Evolutionary conservation across 2,329 filamentous ascomycete genomes (phyloP).

Genomic region (Rutstroemia sydowiana): DNA sequence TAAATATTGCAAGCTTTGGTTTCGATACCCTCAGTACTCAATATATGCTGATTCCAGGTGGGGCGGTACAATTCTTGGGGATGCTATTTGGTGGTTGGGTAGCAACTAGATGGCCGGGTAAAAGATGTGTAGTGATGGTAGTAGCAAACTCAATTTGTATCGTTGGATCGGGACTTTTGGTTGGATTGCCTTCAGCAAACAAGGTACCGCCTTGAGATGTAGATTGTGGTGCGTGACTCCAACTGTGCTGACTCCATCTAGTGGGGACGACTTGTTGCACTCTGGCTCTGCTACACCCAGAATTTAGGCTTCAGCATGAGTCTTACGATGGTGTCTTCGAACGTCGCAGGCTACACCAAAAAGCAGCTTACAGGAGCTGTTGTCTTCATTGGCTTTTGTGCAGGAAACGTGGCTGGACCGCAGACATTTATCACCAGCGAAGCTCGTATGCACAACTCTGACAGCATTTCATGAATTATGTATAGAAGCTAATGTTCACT

Average conservation of each 20-base stretch:
- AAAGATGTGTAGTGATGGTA: constrained; percentile 46
- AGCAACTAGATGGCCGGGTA: constrained; percentile 38
- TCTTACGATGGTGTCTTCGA: constrained; percentile 36
- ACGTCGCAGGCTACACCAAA: constrained; percentile 44
- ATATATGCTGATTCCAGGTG: constrained; percentile 53
- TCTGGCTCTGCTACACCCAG: constrained; percentile 47
- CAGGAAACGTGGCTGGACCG: constrained; percentile 42
- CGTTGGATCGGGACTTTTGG: constrained; percentile 40
- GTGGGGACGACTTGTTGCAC: constrained; percentile 33
- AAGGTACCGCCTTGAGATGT: no score
- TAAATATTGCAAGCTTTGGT: constrained; percentile 32
- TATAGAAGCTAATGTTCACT: neutral
- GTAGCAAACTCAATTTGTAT: constrained; percentile 47
- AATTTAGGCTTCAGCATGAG: constrained; percentile 43
- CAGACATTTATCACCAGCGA: constrained; percentile 18
- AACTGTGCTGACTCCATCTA: no score
- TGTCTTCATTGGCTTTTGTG: constrained; percentile 43
- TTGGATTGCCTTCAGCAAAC: constrained; percentile 35
- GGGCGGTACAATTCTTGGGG: constrained; percentile 44
- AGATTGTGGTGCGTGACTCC: no score
- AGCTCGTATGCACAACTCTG: constrained; percentile 8
- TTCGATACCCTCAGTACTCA: constrained; percentile 29
- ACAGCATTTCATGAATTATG: neutral
- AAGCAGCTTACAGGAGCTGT: constrained; percentile 40
- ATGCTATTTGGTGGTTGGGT: constrained; percentile 42